A percentile compares a stretch with the other conserved stretches of the same genome.
Conservation (phyloP, 768 basidiomycete species). For the Pleurotus giganteus region DNA sequence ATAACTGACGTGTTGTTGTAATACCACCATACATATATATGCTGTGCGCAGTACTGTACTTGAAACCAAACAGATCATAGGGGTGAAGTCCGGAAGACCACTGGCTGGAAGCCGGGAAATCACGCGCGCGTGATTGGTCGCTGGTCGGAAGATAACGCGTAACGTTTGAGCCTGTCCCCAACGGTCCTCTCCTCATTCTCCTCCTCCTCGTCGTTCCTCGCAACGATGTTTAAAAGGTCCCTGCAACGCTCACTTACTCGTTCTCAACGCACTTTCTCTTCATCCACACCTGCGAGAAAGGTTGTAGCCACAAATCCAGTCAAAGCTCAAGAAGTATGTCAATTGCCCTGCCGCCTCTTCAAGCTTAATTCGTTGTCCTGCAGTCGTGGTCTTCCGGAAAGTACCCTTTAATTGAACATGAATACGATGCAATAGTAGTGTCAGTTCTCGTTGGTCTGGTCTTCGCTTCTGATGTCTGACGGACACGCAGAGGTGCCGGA, state of each 20-base stretch:
- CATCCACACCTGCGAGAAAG: constrained; percentile 55
- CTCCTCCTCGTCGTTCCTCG: constrained; percentile 21
- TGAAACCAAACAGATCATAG: constrained; percentile 9
- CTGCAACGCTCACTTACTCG: constrained; percentile 52
- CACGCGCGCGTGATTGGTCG: constrained; percentile 39
- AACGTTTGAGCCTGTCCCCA: constrained; percentile 17
- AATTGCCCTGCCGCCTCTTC: constrained; percentile 10
- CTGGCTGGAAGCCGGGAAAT: constrained; percentile 27
- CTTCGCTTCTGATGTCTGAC: neutral
- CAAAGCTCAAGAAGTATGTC: constrained; percentile 74
- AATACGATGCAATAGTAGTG: constrained; percentile 99
- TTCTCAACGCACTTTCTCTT: constrained; percentile 61
- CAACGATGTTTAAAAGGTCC: constrained; percentile 64
- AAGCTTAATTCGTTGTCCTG: constrained; percentile 16
- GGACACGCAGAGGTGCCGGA: constrained; percentile 76
- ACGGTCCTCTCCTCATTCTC: constrained; percentile 15
- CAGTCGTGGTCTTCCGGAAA: constrained; percentile 82
- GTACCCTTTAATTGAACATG: constrained; percentile 97
- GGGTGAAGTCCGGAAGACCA: constrained; percentile 17
- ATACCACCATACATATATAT: neutral
- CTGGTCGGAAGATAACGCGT: constrained; percentile 30
- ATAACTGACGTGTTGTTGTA: neutral
- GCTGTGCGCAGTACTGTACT: neutral
- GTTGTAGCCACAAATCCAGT: constrained; percentile 72
- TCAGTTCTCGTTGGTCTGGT: constrained; percentile 44